Conservation (phyloP, 2,329 filamentous ascomycete genomes). For the Diplodia scrobiculata region DNA sequence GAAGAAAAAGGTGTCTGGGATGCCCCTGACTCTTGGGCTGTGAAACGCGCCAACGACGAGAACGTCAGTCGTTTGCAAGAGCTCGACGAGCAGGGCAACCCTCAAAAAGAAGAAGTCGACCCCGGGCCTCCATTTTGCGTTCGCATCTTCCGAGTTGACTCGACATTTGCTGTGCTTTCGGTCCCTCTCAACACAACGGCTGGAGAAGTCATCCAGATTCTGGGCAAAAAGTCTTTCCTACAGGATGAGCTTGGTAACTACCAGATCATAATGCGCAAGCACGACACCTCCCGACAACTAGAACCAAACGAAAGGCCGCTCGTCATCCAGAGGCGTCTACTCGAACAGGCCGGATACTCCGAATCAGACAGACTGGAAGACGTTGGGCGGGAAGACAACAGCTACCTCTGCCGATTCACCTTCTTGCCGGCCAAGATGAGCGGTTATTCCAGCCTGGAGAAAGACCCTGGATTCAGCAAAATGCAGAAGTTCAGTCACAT, state of each 20-base stretch:
- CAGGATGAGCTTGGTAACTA: conserved; percentile 91
- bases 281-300: conserved; percentile 82
- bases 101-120: conserved; percentile 69
- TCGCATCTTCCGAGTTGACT: conserved; percentile 89
- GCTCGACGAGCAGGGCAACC: conserved; percentile 67
- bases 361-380: conserved; percentile 86
- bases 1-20: conserved; percentile 70
- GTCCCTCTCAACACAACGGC: conserved; percentile 82
- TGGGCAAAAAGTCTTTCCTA: conserved; percentile 92
- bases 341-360: conserved; percentile 90
- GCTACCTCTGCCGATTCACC: conserved; percentile 92
- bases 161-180: conserved; percentile 90
- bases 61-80: conserved; percentile 61
- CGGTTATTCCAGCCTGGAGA: conserved; percentile 70
- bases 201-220: conserved; percentile 80
- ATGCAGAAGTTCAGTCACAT: conserved; percentile 92
- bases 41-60: conserved; percentile 71
- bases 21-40: conserved; percentile 94
- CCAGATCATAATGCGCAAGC: conserved; percentile 91
- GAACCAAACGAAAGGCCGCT: conserved; percentile 77
- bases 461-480: conserved; percentile 77
- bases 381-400: conserved; percentile 93
- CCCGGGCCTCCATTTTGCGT: conserved; percentile 82
- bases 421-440: conserved; percentile 89
- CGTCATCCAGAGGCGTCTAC: conserved; percentile 83